phyloP scores from a whole-genome alignment of 2,329 filamentous ascomycete genomes.

The Pseudogymnoascus sp. region DNA sequence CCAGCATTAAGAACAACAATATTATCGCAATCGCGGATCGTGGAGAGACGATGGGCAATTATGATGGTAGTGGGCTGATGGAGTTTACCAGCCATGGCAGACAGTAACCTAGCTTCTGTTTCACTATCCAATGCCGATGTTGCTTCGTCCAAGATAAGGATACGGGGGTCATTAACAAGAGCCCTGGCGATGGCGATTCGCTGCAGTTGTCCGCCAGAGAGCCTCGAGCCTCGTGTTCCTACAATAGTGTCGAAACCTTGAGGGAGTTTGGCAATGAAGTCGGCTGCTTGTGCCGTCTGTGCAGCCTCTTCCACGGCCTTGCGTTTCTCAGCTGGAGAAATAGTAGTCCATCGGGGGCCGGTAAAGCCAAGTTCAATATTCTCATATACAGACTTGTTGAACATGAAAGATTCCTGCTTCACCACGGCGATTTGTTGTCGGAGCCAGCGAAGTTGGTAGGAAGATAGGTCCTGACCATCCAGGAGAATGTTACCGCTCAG shows the following conservation, averaged over 20 bases:
- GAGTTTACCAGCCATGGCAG: constrained; percentile 42
- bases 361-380: constrained; percentile 46
- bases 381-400: constrained; percentile 32
- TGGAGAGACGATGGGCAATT: constrained; percentile 44
- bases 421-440: constrained; percentile 21
- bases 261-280: constrained; percentile 46
- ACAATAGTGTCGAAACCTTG: constrained; percentile 49
- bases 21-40: not conserved
- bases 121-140: constrained; percentile 48
- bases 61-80: constrained; percentile 47
- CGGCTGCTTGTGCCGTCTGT: constrained; percentile 45
- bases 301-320: constrained; percentile 39
- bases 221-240: constrained; percentile 63
- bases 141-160: constrained; percentile 62
- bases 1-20: not conserved
- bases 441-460: constrained; percentile 28
- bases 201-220: constrained; percentile 61
- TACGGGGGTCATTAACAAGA: constrained; percentile 52
- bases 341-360: constrained; percentile 13
- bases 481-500: constrained; percentile 30
- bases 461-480: constrained; percentile 31
- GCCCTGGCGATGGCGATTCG: constrained; percentile 59
- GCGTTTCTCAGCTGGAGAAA: not conserved
- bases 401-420: constrained; percentile 23
- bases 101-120: constrained; percentile 42